These are phyloP conservation scores for Prunus kanzakura DNA, from an alignment of 306 rosid genomes.

Conservation along the genomic window DNA sequence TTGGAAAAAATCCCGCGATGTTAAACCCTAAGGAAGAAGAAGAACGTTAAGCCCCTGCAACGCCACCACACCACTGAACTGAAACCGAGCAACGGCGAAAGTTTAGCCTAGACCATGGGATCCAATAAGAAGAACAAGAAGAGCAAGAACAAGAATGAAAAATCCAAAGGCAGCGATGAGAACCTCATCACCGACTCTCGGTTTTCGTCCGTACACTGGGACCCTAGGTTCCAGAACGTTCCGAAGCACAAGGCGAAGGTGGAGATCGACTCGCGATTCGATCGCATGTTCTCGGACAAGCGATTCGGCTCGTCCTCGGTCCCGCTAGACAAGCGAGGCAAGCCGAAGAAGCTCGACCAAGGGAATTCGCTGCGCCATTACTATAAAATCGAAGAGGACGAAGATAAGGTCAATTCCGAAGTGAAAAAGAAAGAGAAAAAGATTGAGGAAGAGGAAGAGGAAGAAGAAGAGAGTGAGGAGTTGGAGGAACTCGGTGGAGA, in stretches of 20 bases:
- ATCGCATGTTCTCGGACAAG: conserved; percentile 54
- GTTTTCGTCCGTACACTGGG: conserved; percentile 57
- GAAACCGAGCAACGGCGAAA: no score
- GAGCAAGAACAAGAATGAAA: conserved; percentile 5
- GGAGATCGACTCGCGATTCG: conserved; percentile 73
- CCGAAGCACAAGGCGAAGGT: conserved; percentile 63
- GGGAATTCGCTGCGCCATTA: conserved; percentile 45
- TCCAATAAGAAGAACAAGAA: conserved; percentile 32
- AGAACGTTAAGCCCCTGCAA: no score
- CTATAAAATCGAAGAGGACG: conserved; percentile 45
- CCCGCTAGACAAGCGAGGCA: conserved; percentile 81
- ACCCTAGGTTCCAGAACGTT: conserved; percentile 75
- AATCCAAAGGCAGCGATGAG: conserved; percentile 2
- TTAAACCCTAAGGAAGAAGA: no score
- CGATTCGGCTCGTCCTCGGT: conserved; percentile 59
- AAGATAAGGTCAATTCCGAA: neutral
- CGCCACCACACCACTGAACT: no score
- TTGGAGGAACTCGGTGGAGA: conserved; percentile 22
- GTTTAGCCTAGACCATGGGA: conserved; percentile 20
- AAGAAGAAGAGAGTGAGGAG: conserved; percentile 5
- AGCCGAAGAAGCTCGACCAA: conserved; percentile 29
- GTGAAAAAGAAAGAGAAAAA: conserved; percentile 16
- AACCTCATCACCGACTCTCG: conserved; percentile 59
- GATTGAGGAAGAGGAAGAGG: conserved; percentile 34
- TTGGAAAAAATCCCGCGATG: no score